A percentile compares a stretch with the other conserved stretches of the same genome.
Conservation (phyloP, 2,329 filamentous ascomycete genomes). For the Penicillium brevicompactum region DNA sequence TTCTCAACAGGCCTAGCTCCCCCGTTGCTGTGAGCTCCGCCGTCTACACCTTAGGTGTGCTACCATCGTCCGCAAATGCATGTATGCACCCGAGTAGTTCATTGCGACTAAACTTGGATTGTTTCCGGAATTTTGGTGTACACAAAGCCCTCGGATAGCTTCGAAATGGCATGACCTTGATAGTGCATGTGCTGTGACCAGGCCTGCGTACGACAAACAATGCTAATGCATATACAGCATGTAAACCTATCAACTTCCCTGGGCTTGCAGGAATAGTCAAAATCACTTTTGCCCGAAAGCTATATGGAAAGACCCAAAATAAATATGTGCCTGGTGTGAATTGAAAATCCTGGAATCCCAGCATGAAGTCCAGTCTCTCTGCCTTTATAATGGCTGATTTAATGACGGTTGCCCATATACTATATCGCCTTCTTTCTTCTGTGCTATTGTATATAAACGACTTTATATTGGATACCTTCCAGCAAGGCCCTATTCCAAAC, state of each 20-base stretch:
- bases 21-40: not conserved
- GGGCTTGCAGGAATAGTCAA: not conserved
- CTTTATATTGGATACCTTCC: not conserved
- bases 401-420: not conserved
- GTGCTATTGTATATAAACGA: not conserved
- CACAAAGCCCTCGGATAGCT: no score
- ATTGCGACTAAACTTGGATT: not conserved
- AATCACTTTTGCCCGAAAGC: not conserved
- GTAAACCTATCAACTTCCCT: not conserved
- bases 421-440: not conserved
- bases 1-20: not conserved
- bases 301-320: not conserved
- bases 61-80: not conserved
- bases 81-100: not conserved
- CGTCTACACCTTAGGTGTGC: not conserved
- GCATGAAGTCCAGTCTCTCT: not conserved
- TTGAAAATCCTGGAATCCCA: no score
- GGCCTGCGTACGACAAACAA: not conserved
- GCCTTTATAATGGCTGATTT: not conserved
- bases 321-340: not conserved
- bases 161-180: not conserved
- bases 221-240: not conserved
- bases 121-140: not conserved
- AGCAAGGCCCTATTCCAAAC: constrained; percentile 10
- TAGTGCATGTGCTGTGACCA: not conserved